phyloP scores from a whole-genome alignment of 2,329 filamentous ascomycete genomes.

The Clarireedia hainanense region DNA sequence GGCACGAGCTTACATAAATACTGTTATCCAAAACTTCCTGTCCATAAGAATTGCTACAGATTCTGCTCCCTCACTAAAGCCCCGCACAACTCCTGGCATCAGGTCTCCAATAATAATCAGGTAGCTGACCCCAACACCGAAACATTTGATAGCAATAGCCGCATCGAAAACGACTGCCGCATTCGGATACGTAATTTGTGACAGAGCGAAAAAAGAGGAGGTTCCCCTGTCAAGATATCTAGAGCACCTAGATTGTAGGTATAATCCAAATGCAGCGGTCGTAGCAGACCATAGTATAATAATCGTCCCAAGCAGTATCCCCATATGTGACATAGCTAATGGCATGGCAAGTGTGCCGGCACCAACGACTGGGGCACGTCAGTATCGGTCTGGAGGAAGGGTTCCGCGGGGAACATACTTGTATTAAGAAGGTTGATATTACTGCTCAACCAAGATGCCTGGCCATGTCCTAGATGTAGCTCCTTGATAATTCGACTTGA shows the following conservation, averaged over 20 bases:
- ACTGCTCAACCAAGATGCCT: constrained; percentile 84
- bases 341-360: constrained; percentile 84
- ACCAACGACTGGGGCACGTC: constrained; percentile 64
- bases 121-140: constrained; percentile 94
- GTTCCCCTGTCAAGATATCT: constrained; percentile 84
- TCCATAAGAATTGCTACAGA: constrained; percentile 71
- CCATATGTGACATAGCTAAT: constrained; percentile 92
- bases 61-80: constrained; percentile 60
- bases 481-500: constrained; percentile 51
- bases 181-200: constrained; percentile 93
- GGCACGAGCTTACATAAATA: constrained; percentile 63
- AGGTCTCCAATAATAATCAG: constrained; percentile 97
- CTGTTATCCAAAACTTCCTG: constrained; percentile 94
- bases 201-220: constrained; percentile 92
- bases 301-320: constrained; percentile 73
- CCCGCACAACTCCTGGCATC: constrained; percentile 88
- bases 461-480: constrained; percentile 51
- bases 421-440: constrained; percentile 95
- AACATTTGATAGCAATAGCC: constrained; percentile 96
- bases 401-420: constrained; percentile 47
- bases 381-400: constrained; percentile 8
- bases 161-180: constrained; percentile 91
- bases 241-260: constrained; percentile 87
- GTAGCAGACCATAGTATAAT: constrained; percentile 88
- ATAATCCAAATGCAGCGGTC: constrained; percentile 85